Percentiles rank a stretch among this genome's conserved stretches.
Conservation (phyloP, 495 filamentous ascomycete species). For the Xylaria palmicola region DNA sequence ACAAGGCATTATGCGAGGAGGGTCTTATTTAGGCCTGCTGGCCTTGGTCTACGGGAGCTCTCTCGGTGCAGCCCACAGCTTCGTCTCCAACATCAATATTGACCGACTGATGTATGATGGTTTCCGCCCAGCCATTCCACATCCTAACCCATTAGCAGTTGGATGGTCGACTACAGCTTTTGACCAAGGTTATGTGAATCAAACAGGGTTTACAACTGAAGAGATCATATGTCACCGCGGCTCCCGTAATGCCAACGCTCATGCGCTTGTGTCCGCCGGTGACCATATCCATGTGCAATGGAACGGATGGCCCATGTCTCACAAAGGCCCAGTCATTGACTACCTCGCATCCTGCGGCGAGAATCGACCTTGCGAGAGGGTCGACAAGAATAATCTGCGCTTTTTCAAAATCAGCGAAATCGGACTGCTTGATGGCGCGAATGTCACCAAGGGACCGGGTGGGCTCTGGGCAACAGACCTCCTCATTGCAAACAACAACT, state of each 20-base stretch:
- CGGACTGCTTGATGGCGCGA: constrained; percentile 50
- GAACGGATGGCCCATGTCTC: constrained; percentile 63
- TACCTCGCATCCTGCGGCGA: constrained; percentile 71
- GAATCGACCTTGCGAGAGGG: constrained; percentile 55
- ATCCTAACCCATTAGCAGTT: constrained; percentile 27
- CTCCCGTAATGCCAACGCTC: constrained; percentile 51
- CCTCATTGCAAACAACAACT: constrained; percentile 66
- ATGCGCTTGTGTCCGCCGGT: constrained; percentile 54
- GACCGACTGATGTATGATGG: constrained; percentile 49
- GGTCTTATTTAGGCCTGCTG: neutral
- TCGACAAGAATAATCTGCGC: constrained; percentile 61
- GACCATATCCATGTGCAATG: constrained; percentile 60
- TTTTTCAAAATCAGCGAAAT: constrained; percentile 72
- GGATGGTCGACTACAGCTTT: constrained; percentile 47
- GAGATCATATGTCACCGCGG: constrained; percentile 70
- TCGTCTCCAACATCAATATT: constrained; percentile 57
- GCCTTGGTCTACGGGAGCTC: neutral
- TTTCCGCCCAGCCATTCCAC: constrained; percentile 45
- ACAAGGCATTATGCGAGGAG: neutral
- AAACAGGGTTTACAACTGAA: constrained; percentile 41
- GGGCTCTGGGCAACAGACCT: constrained; percentile 59
- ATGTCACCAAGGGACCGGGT: constrained; percentile 10
- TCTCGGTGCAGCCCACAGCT: constrained; percentile 51
- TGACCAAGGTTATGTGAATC: constrained; percentile 55
- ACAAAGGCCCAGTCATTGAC: constrained; percentile 50